Conservation (phyloP, 202 grass and related monocot species). For the Dendrocalamus latiflorus region DNA sequence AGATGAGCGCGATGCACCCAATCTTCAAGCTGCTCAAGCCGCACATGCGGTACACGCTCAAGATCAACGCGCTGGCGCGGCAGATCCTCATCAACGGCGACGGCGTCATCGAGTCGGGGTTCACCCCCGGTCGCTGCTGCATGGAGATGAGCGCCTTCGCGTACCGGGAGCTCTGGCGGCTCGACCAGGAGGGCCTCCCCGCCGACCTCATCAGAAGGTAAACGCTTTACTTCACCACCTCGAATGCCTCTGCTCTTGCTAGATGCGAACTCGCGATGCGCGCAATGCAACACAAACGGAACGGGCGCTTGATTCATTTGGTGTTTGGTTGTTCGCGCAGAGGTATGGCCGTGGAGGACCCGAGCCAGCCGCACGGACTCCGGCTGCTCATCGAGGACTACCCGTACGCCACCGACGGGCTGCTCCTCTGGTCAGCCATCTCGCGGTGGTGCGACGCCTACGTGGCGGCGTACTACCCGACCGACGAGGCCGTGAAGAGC, state of each 20-base stretch:
- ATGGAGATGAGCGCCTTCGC: conserved; percentile 71
- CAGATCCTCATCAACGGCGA: conserved; percentile 93
- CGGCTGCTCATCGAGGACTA: conserved; percentile 88
- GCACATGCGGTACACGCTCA: conserved; percentile 84
- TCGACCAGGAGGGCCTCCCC: conserved; percentile 87
- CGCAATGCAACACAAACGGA: not conserved
- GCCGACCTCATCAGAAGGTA: conserved; percentile 87
- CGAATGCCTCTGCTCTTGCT: not conserved
- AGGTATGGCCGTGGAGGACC: conserved; percentile 88
- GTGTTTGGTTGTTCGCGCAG: conserved; percentile 27
- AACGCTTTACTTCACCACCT: not conserved
- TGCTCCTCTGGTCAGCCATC: conserved; percentile 84
- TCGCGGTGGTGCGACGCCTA: conserved; percentile 52
- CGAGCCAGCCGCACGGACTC: conserved; percentile 58
- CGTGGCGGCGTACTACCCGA: conserved; percentile 60
- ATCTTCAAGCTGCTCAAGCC: conserved; percentile 91
- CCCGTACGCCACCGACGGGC: conserved; percentile 80
- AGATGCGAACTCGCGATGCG: not conserved
- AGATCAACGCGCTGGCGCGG: conserved; percentile 87
- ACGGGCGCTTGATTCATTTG: not conserved
- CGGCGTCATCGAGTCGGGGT: conserved; percentile 89
- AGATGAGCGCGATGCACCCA: conserved; percentile 86
- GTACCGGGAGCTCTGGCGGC: conserved; percentile 60
- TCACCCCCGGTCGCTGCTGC: conserved; percentile 70
- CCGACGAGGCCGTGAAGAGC: conserved; percentile 35